These are phyloP conservation scores for Ambrosia hybrid DNA, from an alignment of 140 eudicot genomes.

Conservation along the genomic window DNA sequence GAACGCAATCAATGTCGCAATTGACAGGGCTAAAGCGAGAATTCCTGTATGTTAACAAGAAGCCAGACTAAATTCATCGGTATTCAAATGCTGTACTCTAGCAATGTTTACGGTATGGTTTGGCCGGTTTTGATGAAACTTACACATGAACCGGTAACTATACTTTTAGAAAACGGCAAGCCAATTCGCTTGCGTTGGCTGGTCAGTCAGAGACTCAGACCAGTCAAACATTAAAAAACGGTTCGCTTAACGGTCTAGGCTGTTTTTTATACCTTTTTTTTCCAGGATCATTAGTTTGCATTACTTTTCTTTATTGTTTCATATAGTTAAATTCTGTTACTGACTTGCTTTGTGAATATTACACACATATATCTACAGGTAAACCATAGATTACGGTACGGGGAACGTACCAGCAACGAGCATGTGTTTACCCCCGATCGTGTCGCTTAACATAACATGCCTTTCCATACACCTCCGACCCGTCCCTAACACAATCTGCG, in stretches of 20 bases:
- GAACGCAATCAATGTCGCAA: constrained; percentile 45
- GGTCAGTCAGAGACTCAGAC: too few species aligned
- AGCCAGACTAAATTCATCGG: background rate
- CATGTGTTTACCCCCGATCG: constrained; percentile 42
- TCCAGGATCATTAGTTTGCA: background rate
- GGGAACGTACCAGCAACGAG: constrained; percentile 61
- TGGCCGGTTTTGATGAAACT: background rate
- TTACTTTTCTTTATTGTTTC: background rate
- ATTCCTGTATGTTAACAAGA: constrained; percentile 49
- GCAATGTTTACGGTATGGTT: background rate
- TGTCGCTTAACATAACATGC: constrained; percentile 49
- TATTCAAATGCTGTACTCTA: background rate
- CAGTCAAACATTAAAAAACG: too few species aligned
- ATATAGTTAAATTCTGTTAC: background rate
- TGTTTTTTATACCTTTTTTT: background rate
- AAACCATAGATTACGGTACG: background rate
- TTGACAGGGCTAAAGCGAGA: constrained; percentile 52
- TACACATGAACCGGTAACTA: background rate
- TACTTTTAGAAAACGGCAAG: background rate
- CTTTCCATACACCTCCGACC: constrained; percentile 51
- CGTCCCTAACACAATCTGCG: constrained; percentile 67
- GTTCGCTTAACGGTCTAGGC: background rate
- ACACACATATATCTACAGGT: background rate
- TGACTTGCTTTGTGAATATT: background rate
- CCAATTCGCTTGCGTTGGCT: background rate